phyloP scores from a whole-genome alignment of 768 basidiomycete species.

The Suillus ampliporus region DNA sequence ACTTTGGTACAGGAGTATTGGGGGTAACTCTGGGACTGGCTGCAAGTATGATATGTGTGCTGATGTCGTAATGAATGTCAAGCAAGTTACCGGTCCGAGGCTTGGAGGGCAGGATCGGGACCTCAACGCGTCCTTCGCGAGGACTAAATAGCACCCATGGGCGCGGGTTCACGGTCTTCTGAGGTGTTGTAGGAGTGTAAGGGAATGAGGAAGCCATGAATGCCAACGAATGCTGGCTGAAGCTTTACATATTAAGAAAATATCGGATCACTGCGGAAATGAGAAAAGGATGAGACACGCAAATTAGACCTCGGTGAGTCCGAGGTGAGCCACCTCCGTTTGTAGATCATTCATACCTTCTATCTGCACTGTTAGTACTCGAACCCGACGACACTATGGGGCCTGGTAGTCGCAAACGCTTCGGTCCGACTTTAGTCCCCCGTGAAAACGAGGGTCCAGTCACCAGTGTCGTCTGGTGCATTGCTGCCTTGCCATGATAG shows the following conservation, averaged over 20 bases:
- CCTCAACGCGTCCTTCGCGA: conserved; percentile 16
- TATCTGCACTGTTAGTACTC: too few relatives aligned
- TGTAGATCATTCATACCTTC: too few relatives aligned
- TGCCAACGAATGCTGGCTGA: not conserved
- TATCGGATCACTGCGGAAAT: too few relatives aligned
- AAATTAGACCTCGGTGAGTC: too few relatives aligned
- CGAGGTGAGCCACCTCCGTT: too few relatives aligned
- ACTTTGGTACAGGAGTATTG: conserved; percentile 21
- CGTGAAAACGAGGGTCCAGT: too few relatives aligned
- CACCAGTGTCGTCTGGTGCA: too few relatives aligned
- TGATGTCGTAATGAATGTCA: conserved; percentile 26
- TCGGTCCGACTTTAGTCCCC: too few relatives aligned
- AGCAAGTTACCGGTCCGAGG: conserved; percentile 24
- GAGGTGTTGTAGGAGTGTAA: conserved; percentile 23
- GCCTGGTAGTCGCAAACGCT: too few relatives aligned
- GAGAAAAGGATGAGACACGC: too few relatives aligned
- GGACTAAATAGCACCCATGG: conserved; percentile 17
- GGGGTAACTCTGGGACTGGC: conserved; percentile 29
- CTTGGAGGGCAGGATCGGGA: conserved; percentile 25
- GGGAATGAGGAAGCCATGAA: conserved; percentile 17
- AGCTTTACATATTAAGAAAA: not conserved
- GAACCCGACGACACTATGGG: too few relatives aligned
- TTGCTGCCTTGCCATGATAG: too few relatives aligned
- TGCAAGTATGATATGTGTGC: conserved; percentile 37
- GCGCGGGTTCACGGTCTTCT: conserved; percentile 25